A percentile compares a stretch with the other conserved stretches of the same genome.
Conservation (phyloP, 2,329 filamentous ascomycete species). For the Cladosporium sp. region DNA sequence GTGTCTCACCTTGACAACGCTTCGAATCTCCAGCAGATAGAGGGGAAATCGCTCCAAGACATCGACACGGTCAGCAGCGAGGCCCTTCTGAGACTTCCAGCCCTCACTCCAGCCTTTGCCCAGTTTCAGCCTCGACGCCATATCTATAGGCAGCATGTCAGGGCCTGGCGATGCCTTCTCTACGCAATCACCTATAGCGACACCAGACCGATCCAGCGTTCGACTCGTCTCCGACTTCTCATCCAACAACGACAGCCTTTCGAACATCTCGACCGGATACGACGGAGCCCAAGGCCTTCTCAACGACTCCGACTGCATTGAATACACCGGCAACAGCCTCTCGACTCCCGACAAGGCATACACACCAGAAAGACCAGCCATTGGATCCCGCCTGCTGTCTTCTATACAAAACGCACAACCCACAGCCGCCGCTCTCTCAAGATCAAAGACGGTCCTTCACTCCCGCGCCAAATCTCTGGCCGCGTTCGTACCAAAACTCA, state of each 20-base stretch:
- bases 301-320: slow-evolving; percentile 15
- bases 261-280: slow-evolving; percentile 20
- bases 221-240: slow-evolving; percentile 8
- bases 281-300: slow-evolving; percentile 21
- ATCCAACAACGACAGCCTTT: slow-evolving; percentile 6
- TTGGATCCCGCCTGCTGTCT: slow-evolving; percentile 25
- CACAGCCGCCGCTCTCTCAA: slow-evolving; percentile 27
- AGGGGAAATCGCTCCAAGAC: slow-evolving; percentile 2
- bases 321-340: slow-evolving; percentile 17
- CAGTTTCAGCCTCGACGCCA: slow-evolving; percentile 7
- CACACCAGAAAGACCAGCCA: slow-evolving; percentile 20
- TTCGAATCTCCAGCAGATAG: slow-evolving; percentile 5
- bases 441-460: slow-evolving; percentile 27
- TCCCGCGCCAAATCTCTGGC: slow-evolving; percentile 30
- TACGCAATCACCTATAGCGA: slow-evolving; percentile 7
- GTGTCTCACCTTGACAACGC: slow-evolving; percentile 1
- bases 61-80: slow-evolving; percentile 12
- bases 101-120: slow-evolving; percentile 11
- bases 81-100: slow-evolving; percentile 12
- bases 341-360: slow-evolving; percentile 14
- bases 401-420: slow-evolving; percentile 25
- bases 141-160: slow-evolving; percentile 10
- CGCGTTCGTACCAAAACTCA: slow-evolving; percentile 26
- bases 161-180: slow-evolving; percentile 3
- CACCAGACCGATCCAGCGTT: slow-evolving; percentile 11